phyloP scores from a whole-genome alignment of 2,329 filamentous ascomycete species.

The Aspergillus oerlinghausenensis region DNA sequence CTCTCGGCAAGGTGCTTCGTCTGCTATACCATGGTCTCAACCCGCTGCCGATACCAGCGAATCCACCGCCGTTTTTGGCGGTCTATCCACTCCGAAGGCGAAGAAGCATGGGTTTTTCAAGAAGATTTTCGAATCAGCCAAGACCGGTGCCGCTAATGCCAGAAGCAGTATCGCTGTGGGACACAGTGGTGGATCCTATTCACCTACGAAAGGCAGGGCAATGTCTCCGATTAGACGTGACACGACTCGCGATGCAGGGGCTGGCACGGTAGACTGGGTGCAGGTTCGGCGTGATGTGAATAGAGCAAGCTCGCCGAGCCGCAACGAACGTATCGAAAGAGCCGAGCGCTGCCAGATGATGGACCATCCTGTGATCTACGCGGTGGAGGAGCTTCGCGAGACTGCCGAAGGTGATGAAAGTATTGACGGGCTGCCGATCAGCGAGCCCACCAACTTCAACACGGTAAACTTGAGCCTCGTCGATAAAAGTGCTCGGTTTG shows the following conservation, averaged over 20 bases:
- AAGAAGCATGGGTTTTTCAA: slow-evolving; percentile 91
- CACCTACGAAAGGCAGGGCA: slow-evolving; percentile 47
- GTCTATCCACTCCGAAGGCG: slow-evolving; percentile 67
- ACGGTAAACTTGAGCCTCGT: slow-evolving; percentile 77
- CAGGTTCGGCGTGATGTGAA: slow-evolving; percentile 95
- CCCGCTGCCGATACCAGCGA: slow-evolving; percentile 52
- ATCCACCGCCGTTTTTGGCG: slow-evolving; percentile 66
- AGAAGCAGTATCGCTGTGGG: slow-evolving; percentile 75
- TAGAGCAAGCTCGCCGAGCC: slow-evolving; percentile 86
- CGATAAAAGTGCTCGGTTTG: slow-evolving; percentile 91
- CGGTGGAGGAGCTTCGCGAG: slow-evolving; percentile 83
- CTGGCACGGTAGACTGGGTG: slow-evolving; percentile 78
- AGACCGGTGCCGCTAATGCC: slow-evolving; percentile 86
- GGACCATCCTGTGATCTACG: slow-evolving; percentile 80
- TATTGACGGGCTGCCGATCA: slow-evolving; percentile 76
- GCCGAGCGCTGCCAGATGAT: slow-evolving; percentile 91
- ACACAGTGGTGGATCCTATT: slow-evolving; percentile 43
- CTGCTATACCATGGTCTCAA: slow-evolving; percentile 58
- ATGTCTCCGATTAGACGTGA: slow-evolving; percentile 45
- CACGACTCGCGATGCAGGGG: slow-evolving; percentile 65
- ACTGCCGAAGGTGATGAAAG: slow-evolving; percentile 86
- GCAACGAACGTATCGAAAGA: slow-evolving; percentile 78
- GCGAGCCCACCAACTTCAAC: slow-evolving; percentile 75
- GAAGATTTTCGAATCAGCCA: slow-evolving; percentile 89
- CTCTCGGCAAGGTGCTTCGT: slow-evolving; percentile 55